These are phyloP conservation scores for Bonia amplexicaulis DNA, from an alignment of 176 grass and related monocot genomes.

Conservation along the genomic window DNA sequence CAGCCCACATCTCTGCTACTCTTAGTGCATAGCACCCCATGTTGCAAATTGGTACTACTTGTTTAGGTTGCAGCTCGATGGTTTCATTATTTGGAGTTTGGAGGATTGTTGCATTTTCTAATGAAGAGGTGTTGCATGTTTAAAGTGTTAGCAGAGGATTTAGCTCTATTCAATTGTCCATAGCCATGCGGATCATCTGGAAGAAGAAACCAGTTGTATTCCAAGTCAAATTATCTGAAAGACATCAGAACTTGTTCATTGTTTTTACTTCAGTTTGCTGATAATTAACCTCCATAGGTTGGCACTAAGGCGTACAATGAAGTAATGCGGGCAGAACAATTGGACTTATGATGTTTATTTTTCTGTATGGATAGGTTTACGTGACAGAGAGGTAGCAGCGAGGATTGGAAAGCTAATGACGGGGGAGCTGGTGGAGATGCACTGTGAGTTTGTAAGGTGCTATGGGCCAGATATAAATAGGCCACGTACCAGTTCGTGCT, in stretches of 20 bases:
- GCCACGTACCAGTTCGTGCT: too few species aligned
- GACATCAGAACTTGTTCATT: not conserved
- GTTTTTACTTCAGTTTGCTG: not conserved
- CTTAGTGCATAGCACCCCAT: not conserved
- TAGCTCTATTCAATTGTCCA: not conserved
- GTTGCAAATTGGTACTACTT: not conserved
- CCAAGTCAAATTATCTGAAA: not conserved
- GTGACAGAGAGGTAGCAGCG: constrained; percentile 54
- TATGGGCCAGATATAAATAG: constrained; percentile 46
- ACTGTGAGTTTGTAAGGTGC: constrained; percentile 57
- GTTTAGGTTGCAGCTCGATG: not conserved
- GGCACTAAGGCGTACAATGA: not conserved
- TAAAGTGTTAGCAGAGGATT: not conserved
- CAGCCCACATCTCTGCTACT: not conserved
- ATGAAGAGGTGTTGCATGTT: not conserved
- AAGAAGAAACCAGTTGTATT: not conserved
- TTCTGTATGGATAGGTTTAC: constrained; percentile 56
- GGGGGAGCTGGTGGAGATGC: constrained; percentile 74
- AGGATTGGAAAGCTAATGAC: constrained; percentile 79
- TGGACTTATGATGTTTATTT: not conserved
- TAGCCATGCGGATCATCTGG: not conserved
- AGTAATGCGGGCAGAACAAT: not conserved
- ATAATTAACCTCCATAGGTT: not conserved
- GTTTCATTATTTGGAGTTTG: not conserved
- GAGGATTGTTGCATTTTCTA: not conserved